These are phyloP conservation scores for Fusarium heterosporum DNA, from an alignment of 2,329 filamentous ascomycete species.

Conservation along the genomic window DNA sequence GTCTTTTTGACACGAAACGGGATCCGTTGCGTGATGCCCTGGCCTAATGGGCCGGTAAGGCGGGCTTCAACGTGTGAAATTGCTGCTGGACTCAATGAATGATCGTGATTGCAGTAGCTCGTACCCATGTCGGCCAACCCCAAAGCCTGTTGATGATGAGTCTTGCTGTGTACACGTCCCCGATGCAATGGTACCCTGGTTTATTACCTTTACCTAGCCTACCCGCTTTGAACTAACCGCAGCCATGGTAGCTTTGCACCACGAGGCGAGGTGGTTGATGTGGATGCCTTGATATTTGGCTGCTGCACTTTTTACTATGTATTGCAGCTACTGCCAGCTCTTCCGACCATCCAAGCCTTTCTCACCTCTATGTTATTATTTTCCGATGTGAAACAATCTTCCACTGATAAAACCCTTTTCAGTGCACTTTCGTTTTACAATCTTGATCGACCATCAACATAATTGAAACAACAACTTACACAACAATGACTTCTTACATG, in stretches of 20 bases:
- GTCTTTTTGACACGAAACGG: conserved; percentile 11
- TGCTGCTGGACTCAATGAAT: conserved; percentile 11
- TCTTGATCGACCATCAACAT: conserved; percentile 4
- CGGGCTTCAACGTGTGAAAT: conserved; percentile 13
- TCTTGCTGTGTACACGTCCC: conserved; percentile 32
- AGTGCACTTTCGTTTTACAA: conserved; percentile 10
- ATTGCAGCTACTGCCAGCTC: conserved; percentile 38
- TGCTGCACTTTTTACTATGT: conserved; percentile 31
- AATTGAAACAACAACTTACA: conserved; percentile 2
- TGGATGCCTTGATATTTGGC: conserved; percentile 36
- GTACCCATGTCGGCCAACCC: conserved; percentile 23
- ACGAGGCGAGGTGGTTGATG: conserved; percentile 36
- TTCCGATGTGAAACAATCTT: conserved; percentile 34
- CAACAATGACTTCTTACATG: conserved; percentile 44
- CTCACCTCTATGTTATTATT: conserved; percentile 23
- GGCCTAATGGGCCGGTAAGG: conserved; percentile 6
- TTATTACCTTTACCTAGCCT: conserved; percentile 32
- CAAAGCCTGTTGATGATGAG: conserved; percentile 35
- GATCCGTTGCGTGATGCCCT: conserved; percentile 30
- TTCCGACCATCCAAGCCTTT: conserved; percentile 18
- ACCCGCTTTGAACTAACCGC: conserved; percentile 34
- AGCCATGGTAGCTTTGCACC: conserved; percentile 36
- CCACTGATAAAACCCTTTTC: conserved; percentile 12
- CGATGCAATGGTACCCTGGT: conserved; percentile 30
- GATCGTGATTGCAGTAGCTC: conserved; percentile 11